Evolutionary conservation across 805 yeast genomes (phyloP).

Genomic region (Candida khao-thaluensis): DNA sequence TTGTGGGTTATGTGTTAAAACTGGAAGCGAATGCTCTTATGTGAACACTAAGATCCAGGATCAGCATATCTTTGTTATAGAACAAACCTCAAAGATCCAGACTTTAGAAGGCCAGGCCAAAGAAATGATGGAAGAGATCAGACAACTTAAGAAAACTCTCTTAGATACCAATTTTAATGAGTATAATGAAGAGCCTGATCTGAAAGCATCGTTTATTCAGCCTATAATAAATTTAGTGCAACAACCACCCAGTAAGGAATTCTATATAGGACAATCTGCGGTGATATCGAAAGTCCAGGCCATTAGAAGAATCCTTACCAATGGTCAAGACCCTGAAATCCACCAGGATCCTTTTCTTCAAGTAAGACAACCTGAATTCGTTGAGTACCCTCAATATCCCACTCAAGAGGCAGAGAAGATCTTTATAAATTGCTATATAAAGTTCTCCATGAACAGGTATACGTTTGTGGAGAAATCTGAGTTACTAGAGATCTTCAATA

Average conservation of each 20-base stretch:
- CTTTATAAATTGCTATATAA: slow-evolving; percentile 11
- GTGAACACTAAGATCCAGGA: slow-evolving; percentile 5
- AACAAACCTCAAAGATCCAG: slow-evolving; percentile 5
- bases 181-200: slow-evolving; percentile 1
- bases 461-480: slow-evolving; percentile 12
- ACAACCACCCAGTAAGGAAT: slow-evolving; percentile 14
- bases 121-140: slow-evolving; percentile 5
- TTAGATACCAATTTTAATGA: slow-evolving; percentile 4
- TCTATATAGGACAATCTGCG: slow-evolving; percentile 22
- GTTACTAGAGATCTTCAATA: slow-evolving; percentile 4
- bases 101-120: slow-evolving; percentile 6
- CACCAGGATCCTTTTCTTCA: slow-evolving; percentile 4
- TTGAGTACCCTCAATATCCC: background rate
- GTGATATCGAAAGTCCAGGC: slow-evolving; percentile 23
- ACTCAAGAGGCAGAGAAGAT: slow-evolving; percentile 9
- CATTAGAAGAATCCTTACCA: slow-evolving; percentile 16
- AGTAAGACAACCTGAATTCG: background rate
- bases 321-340: slow-evolving; percentile 9
- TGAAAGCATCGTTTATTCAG: slow-evolving; percentile 4
- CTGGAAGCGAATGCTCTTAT: slow-evolving; percentile 5
- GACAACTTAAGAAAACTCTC: slow-evolving; percentile 2
- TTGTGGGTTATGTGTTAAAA: slow-evolving; percentile 6
- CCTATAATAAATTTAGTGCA: slow-evolving; percentile 10
- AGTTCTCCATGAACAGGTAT: slow-evolving; percentile 10
- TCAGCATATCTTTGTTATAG: slow-evolving; percentile 5